Conservation (phyloP, 192 early-diverging fungal genomes). For the Entophlyctis helioformis region DNA sequence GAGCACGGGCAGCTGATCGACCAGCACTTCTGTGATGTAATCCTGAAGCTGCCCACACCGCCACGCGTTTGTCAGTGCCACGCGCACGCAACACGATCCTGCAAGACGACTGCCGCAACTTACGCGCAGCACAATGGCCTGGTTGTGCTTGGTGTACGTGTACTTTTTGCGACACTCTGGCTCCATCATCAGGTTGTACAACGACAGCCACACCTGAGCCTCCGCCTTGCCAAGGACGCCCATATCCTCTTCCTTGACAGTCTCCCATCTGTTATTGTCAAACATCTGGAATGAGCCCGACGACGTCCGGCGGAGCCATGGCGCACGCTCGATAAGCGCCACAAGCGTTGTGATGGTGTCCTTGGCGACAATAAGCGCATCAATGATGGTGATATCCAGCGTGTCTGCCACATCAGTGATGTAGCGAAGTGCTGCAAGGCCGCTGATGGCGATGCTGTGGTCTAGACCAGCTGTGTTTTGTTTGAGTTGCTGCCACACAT, state of each 20-base stretch:
- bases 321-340: constrained; percentile 17
- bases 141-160: constrained; percentile 16
- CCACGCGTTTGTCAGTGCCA: no score
- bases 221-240: constrained; percentile 20
- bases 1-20: constrained; percentile 35
- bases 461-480: no score
- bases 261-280: constrained; percentile 25
- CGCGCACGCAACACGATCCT: no score
- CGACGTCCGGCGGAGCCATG: constrained; percentile 16
- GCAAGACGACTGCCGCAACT: not conserved
- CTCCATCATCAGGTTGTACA: constrained; percentile 36
- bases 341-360: constrained; percentile 8
- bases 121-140: constrained; percentile 28
- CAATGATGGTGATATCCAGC: no score
- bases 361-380: no score
- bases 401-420: not conserved
- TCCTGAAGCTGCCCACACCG: constrained; percentile 12
- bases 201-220: constrained; percentile 37
- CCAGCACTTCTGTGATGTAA: constrained; percentile 21
- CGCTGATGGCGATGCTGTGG: no score
- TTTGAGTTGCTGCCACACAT: no score
- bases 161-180: constrained; percentile 30
- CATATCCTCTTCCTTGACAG: constrained; percentile 19
- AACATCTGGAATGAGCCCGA: constrained; percentile 13
- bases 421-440: not conserved